A percentile compares a stretch with the other conserved stretches of the same genome.
These are phyloP conservation scores for Scortechinia acanthostroma DNA, from an alignment of 2,329 filamentous ascomycete genomes.

Conservation along the genomic window DNA sequence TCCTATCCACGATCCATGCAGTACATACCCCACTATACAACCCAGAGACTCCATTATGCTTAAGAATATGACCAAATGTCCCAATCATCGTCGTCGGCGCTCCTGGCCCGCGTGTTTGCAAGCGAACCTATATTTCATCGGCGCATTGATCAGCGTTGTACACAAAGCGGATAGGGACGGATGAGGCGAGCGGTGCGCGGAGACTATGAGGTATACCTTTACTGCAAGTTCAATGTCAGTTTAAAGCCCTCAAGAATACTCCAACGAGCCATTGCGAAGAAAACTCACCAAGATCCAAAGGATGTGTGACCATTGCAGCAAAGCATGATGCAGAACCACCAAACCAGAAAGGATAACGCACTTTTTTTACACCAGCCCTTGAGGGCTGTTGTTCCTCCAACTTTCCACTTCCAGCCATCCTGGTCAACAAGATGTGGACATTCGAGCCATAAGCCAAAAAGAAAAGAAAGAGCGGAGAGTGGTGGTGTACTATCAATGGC, in stretches of 20 bases:
- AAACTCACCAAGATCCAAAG: constrained; percentile 35
- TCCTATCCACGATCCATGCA: not conserved
- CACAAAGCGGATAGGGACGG: not conserved
- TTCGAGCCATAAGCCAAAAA: no score
- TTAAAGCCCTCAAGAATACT: not conserved
- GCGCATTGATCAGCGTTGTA: not conserved
- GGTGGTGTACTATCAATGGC: no score
- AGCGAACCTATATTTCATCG: not conserved
- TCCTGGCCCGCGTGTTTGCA: not conserved
- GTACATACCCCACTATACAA: not conserved
- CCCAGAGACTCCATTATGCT: not conserved
- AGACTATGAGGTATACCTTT: not conserved
- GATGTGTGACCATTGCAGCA: constrained; percentile 39
- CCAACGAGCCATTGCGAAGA: not conserved
- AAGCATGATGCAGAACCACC: constrained; percentile 40
- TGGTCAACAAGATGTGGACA: not conserved
- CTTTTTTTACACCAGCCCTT: not conserved
- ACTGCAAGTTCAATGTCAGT: not conserved
- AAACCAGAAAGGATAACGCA: constrained; percentile 42
- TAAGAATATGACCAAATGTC: not conserved
- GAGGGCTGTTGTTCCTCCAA: not conserved
- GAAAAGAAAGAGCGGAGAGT: not conserved
- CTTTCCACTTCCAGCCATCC: not conserved
- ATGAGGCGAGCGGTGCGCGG: not conserved
- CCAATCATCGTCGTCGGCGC: not conserved